Evolutionary conservation across 164 flowering plant genomes (phyloP), one percentile per base, ranked within the genome.

Genomic region (Aristolochia contorta): DNA sequence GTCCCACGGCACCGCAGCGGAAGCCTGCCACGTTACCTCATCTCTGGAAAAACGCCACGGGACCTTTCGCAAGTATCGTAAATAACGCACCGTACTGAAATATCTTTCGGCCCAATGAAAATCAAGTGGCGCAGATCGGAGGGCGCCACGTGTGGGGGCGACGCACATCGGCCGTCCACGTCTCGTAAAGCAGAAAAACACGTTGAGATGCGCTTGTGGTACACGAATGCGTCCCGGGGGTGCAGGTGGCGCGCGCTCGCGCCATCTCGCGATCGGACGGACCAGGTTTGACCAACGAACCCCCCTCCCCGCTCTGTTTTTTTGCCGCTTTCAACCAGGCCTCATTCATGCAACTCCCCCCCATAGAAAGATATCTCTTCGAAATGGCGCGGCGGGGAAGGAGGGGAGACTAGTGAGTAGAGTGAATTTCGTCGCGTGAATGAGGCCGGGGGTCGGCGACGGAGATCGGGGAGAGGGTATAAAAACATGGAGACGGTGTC

Each of bases 101-200:
- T 47, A 47, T 59, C 62, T 25, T 16, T 5, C 43, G 20, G 48
- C 62, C 14, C 18, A 47, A 6, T 20, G 23, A 59, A n/a, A 47
- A 47, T 47, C 53, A 46, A 16, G 12, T 2, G 45, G 6, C 32
- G 4, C 22, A 8, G 14, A 23, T 47, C 12, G 2, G 37, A 13
- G 2, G 1, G 9, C 41, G 33, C 21, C 62, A 59, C 62, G 62
- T 59, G 53, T 59, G 37, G 8, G 12, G 24, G 6, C 9, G 12
- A 6, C 16, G 23, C 20, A 45, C 9, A 19, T 30, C 56, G 19
- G 18, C 63, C 63, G 63, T 60, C 63, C 63, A 60, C 63, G 56
- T 60, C 30, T 49, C 63, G 7, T 20, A 20, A 22, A 21, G 22
- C 2, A 53, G 30, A 22, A 14, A 53, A 53, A 19, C 24, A 22